These are phyloP conservation scores for Tilletiaria anomala DNA, from an alignment of 1,284 basidiomycete species.

Conservation along the genomic window DNA sequence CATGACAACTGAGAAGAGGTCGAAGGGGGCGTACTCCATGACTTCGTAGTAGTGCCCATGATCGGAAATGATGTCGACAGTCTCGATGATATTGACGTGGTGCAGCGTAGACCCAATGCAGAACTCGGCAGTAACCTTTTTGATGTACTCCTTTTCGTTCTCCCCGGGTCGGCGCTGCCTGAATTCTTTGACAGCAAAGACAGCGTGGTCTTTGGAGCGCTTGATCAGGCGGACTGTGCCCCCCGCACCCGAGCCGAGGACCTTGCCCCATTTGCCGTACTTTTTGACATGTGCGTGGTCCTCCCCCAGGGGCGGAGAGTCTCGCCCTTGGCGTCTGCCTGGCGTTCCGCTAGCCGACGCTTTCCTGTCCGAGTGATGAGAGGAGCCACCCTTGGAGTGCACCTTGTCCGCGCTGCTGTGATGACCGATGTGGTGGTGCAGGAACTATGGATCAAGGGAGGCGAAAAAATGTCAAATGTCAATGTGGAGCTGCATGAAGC, in stretches of 20 bases:
- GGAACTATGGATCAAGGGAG: too few relatives aligned
- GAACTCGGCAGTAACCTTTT: constrained; percentile 97
- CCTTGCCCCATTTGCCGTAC: constrained; percentile 96
- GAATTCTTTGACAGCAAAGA: constrained; percentile 97
- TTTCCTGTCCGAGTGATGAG: constrained; percentile 8
- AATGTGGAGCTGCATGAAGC: too few relatives aligned
- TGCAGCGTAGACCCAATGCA: constrained; percentile 73
- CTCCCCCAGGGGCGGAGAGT: constrained; percentile 40
- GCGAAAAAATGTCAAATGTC: too few relatives aligned
- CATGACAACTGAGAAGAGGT: constrained; percentile 99
- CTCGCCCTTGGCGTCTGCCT: constrained; percentile 24
- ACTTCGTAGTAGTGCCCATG: constrained; percentile 72
- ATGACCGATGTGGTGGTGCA: constrained; percentile 33
- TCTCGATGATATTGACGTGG: constrained; percentile 93
- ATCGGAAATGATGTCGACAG: constrained; percentile 94
- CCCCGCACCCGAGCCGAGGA: constrained; percentile 87
- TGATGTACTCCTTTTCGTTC: constrained; percentile 90
- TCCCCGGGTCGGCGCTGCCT: constrained; percentile 74
- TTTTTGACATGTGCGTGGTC: constrained; percentile 86
- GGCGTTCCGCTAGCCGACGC: constrained; percentile 19
- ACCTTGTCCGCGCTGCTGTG: constrained; percentile 23
- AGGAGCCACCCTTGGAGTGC: too few relatives aligned
- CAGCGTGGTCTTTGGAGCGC: constrained; percentile 47
- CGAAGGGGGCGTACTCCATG: constrained; percentile 98
- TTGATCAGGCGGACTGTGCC: constrained; percentile 95